Conservation (phyloP, 108 stramenopile species). For the Discostella pseudostelligera region DNA sequence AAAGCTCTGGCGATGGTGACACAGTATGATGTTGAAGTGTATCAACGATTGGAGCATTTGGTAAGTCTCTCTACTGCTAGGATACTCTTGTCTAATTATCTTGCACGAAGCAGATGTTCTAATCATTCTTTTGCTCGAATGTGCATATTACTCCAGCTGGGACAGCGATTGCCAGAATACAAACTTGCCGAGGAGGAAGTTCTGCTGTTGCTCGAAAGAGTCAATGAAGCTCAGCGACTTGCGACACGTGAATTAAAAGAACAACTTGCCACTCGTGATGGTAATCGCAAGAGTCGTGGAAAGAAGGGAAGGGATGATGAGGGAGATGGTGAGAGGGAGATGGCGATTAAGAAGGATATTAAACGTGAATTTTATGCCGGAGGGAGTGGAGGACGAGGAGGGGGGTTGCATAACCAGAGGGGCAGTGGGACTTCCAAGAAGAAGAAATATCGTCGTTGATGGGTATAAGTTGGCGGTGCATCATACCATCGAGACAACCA, state of each 20-base stretch:
- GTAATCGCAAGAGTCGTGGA: constrained; percentile 48
- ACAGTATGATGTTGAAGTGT: constrained; percentile 99
- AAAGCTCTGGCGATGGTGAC: constrained; percentile 97
- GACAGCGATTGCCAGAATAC: constrained; percentile 84
- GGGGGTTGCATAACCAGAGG: constrained; percentile 47
- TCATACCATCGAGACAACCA: no score
- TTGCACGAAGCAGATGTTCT: background rate
- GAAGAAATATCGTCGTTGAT: constrained; percentile 14
- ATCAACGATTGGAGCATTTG: constrained; percentile 93
- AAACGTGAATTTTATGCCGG: constrained; percentile 68
- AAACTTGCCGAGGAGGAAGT: constrained; percentile 88
- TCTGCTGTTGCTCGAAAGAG: constrained; percentile 91
- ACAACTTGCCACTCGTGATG: constrained; percentile 58
- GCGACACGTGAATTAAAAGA: constrained; percentile 89
- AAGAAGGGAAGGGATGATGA: constrained; percentile 41
- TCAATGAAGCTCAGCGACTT: constrained; percentile 94
- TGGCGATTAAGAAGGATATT: constrained; percentile 50
- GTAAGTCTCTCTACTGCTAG: constrained; percentile 12
- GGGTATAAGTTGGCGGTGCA: no score
- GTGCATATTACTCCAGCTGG: constrained; percentile 36
- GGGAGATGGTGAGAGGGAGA: constrained; percentile 62
- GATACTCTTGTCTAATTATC: background rate
- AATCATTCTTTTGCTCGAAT: background rate
- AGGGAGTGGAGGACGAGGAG: constrained; percentile 58
- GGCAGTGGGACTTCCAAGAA: constrained; percentile 37